A percentile compares a stretch with the other conserved stretches of the same genome.
These are phyloP conservation scores for Auricularia sp. DNA, from an alignment of 768 basidiomycete genomes.

Conservation along the genomic window DNA sequence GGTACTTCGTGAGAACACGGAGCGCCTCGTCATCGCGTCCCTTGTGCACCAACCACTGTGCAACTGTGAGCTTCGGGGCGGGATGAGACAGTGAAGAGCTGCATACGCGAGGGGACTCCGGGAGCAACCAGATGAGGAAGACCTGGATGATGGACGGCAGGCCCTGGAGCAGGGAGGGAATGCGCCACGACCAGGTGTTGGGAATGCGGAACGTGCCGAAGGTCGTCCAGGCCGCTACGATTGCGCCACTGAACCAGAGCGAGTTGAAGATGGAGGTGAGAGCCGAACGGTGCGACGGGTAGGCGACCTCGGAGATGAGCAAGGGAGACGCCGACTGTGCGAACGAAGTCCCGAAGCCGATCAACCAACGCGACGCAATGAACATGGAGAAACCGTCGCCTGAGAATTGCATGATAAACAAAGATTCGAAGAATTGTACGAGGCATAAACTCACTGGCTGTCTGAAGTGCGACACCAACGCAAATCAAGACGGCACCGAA, in stretches of 20 bases:
- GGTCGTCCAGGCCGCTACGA: slow-evolving; percentile 79
- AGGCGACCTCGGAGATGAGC: slow-evolving; percentile 78
- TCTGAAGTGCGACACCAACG: slow-evolving; percentile 56
- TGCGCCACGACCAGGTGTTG: slow-evolving; percentile 72
- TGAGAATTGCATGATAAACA: no score
- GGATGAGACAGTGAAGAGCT: neutral
- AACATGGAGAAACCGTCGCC: slow-evolving; percentile 55
- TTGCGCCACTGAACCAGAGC: slow-evolving; percentile 78
- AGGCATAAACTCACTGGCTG: slow-evolving; percentile 38
- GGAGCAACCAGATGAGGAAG: slow-evolving; percentile 53
- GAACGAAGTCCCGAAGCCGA: slow-evolving; percentile 20
- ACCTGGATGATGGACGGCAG: slow-evolving; percentile 62
- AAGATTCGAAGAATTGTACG: no score
- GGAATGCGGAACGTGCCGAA: slow-evolving; percentile 68
- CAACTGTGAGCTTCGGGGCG: neutral
- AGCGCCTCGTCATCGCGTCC: slow-evolving; percentile 63
- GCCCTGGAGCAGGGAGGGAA: slow-evolving; percentile 66
- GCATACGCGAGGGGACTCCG: slow-evolving; percentile 25
- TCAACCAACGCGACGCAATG: slow-evolving; percentile 60
- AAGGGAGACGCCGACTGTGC: slow-evolving; percentile 67
- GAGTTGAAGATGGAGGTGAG: slow-evolving; percentile 75
- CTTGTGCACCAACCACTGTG: slow-evolving; percentile 67
- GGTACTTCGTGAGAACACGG: slow-evolving; percentile 67
- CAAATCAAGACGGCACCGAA: slow-evolving; percentile 66
- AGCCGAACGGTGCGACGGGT: slow-evolving; percentile 71